Conservation (phyloP, 2,329 filamentous ascomycete genomes). For the Tolypocladium album region DNA sequence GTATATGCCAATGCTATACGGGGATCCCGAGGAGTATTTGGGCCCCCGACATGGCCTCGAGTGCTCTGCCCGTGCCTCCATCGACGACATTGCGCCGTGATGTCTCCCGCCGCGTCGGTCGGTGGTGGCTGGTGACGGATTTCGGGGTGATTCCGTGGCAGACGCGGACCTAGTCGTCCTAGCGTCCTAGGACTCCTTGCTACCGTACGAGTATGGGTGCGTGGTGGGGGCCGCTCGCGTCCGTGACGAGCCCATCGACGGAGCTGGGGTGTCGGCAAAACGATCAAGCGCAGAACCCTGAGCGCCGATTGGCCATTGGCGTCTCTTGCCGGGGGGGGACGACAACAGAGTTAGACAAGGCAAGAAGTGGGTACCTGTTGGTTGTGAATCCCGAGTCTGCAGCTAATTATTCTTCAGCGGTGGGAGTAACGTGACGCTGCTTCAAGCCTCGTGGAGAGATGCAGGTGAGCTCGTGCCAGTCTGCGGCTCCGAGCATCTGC, state of each 20-base stretch:
- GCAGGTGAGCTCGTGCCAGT: background rate
- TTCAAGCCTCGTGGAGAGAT: background rate
- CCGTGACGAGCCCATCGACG: background rate
- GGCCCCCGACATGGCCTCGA: background rate
- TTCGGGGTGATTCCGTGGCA: background rate
- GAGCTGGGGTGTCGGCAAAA: background rate
- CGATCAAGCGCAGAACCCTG: background rate
- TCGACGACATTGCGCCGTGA: background rate
- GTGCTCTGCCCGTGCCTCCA: background rate
- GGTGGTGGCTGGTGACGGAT: background rate
- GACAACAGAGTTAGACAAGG: background rate
- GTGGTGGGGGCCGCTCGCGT: background rate
- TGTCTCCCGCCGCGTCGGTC: background rate
- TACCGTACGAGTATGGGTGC: background rate
- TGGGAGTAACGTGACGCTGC: background rate
- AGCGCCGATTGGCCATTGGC: background rate
- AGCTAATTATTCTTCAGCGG: background rate
- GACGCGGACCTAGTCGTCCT: background rate
- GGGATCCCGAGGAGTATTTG: no score
- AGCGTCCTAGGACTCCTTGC: no score
- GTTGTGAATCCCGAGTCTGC: background rate
- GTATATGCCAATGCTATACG: no score
- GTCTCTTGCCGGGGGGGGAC: background rate
- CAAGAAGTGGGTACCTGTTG: background rate
- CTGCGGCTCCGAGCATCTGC: background rate